Conservation (phyloP, 768 basidiomycete genomes). For the Cystobasidium onofrii region DNA sequence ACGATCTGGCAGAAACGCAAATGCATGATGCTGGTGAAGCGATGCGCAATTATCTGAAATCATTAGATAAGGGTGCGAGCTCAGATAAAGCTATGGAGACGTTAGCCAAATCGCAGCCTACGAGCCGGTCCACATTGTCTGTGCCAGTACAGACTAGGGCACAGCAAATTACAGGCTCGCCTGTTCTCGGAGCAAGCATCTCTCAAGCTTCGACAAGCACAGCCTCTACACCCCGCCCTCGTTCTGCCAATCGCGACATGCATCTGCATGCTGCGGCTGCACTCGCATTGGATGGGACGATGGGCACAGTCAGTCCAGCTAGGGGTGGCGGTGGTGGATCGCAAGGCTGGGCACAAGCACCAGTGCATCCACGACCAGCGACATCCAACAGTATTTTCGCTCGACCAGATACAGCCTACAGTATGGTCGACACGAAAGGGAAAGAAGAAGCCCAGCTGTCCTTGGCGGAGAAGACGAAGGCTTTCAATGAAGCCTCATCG, state of each 20-base stretch:
- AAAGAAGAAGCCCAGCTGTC: slow-evolving; percentile 15
- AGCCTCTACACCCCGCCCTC: not conserved
- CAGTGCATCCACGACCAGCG: slow-evolving; percentile 8
- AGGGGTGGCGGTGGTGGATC: not conserved
- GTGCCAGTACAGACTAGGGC: not conserved
- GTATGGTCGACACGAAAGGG: slow-evolving; percentile 15
- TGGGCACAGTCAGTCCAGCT: slow-evolving; percentile 4
- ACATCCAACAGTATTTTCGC: slow-evolving; percentile 9
- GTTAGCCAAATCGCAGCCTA: not conserved
- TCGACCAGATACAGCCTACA: slow-evolving; percentile 14
- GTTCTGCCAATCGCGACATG: slow-evolving; percentile 19
- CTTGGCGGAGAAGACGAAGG: slow-evolving; percentile 26
- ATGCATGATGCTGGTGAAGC: slow-evolving; percentile 27
- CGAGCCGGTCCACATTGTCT: not conserved
- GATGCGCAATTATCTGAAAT: slow-evolving; percentile 20
- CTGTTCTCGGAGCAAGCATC: not conserved
- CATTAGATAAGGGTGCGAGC: not conserved
- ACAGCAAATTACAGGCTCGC: not conserved
- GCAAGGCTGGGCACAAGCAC: not conserved
- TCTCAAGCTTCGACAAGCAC: not conserved
- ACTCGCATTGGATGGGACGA: slow-evolving; percentile 31
- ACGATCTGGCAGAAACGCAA: slow-evolving; percentile 25
- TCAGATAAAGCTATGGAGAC: not conserved
- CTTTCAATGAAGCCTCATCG: slow-evolving; percentile 26
- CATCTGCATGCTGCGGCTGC: slow-evolving; percentile 30